phyloP scores from a whole-genome alignment of 352 stramenopile genomes.

The Globisporangium ultimum region DNA sequence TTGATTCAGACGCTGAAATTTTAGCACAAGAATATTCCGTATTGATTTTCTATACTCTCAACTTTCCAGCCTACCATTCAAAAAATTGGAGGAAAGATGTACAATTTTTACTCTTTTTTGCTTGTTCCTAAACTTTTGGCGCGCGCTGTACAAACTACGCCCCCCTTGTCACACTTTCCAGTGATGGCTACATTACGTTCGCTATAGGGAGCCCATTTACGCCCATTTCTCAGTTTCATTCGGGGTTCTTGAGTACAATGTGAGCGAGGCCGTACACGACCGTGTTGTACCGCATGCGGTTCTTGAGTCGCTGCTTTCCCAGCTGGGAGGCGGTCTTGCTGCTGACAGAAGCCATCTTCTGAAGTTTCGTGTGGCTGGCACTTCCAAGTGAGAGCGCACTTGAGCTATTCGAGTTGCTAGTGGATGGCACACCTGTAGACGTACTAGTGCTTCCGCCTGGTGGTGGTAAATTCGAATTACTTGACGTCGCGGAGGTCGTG shows the following conservation, averaged over 20 bases:
- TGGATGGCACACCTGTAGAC: not conserved
- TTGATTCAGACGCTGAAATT: too few relatives aligned
- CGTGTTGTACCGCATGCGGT: constrained; percentile 66
- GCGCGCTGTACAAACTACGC: too few relatives aligned
- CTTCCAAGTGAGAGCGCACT: not conserved
- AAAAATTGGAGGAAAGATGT: too few relatives aligned
- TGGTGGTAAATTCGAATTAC: constrained; percentile 4
- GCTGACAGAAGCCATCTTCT: not conserved
- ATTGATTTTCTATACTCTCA: too few relatives aligned
- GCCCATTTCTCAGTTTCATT: constrained; percentile 12
- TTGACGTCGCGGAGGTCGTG: constrained; percentile 3
- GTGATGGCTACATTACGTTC: too few relatives aligned
- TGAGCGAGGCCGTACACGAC: constrained; percentile 67
- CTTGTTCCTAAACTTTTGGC: too few relatives aligned
- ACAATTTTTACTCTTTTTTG: too few relatives aligned
- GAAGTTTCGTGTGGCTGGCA: constrained; percentile 9
- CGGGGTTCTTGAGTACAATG: constrained; percentile 37
- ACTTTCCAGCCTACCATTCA: too few relatives aligned
- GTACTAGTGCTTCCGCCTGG: not conserved
- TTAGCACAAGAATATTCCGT: too few relatives aligned
- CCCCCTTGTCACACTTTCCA: too few relatives aligned
- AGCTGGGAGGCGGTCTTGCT: not conserved
- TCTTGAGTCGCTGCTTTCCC: constrained; percentile 55
- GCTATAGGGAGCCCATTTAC: too few relatives aligned
- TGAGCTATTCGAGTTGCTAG: constrained; percentile 10